These are phyloP conservation scores for Leccinum fibrillosum DNA, from an alignment of 768 basidiomycete genomes.

Conservation along the genomic window DNA sequence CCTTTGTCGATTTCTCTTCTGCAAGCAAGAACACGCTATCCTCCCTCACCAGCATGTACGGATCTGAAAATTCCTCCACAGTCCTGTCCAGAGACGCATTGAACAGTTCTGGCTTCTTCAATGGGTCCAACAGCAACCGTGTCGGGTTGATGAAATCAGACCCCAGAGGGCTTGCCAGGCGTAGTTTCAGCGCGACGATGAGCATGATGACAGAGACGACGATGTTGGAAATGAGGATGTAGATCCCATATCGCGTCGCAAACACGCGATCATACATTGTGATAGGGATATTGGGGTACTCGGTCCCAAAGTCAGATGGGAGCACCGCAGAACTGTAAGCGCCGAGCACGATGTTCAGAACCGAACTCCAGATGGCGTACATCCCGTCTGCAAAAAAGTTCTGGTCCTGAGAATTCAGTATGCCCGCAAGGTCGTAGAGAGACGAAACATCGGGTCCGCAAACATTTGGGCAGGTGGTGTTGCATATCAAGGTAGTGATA, in stretches of 20 bases:
- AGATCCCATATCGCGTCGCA: not conserved
- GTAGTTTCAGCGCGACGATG: slow-evolving; percentile 3
- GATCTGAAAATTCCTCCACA: slow-evolving; percentile 1
- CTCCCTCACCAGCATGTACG: slow-evolving; percentile 5
- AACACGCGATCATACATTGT: not conserved
- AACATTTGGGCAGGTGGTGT: not conserved
- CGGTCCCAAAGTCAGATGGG: not conserved
- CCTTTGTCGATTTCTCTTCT: not conserved
- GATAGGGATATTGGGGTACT: not conserved
- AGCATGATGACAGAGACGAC: slow-evolving; percentile 8
- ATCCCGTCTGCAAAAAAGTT: not conserved
- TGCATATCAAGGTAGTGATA: slow-evolving; percentile 15
- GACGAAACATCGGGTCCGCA: not conserved
- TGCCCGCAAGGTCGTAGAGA: slow-evolving; percentile 5
- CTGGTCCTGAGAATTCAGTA: not conserved
- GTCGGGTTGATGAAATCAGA: slow-evolving; percentile 9
- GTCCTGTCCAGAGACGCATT: slow-evolving; percentile 4
- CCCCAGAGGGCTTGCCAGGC: slow-evolving; percentile 2
- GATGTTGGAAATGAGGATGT: slow-evolving; percentile 11
- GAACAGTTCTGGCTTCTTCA: slow-evolving; percentile 14
- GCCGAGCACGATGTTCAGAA: slow-evolving; percentile 5
- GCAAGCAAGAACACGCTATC: not conserved
- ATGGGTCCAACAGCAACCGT: slow-evolving; percentile 9
- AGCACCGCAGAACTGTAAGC: slow-evolving; percentile 7
- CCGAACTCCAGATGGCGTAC: slow-evolving; percentile 4